phyloP scores from a whole-genome alignment of 192 early-diverging fungal genomes.

The Coemansia sp. region DNA sequence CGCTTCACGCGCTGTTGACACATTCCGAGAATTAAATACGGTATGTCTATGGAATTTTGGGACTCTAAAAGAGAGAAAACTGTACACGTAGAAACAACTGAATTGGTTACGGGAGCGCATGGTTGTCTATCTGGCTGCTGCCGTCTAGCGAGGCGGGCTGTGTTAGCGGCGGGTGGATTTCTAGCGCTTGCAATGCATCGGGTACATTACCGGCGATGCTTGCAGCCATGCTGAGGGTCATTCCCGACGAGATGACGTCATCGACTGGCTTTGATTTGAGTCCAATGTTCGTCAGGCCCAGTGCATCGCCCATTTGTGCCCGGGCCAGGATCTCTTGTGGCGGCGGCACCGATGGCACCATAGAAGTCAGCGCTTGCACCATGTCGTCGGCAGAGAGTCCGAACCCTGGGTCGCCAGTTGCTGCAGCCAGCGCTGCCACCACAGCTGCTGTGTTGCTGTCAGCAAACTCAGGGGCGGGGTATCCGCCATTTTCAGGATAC shows the following conservation, averaged over 20 bases:
- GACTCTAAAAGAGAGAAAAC: neutral
- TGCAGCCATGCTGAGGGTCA: constrained; percentile 1
- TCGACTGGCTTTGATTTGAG: neutral
- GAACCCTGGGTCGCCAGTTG: constrained; percentile 6
- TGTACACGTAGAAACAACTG: neutral
- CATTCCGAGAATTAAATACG: no score
- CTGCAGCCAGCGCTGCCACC: constrained; percentile 18
- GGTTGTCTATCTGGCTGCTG: neutral
- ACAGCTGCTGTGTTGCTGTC: constrained; percentile 6
- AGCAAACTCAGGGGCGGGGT: neutral
- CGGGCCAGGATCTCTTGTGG: constrained; percentile 19
- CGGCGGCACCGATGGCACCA: constrained; percentile 9
- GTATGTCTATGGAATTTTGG: no score
- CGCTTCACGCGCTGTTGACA: no score
- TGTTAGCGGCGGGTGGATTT: neutral
- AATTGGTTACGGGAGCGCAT: neutral
- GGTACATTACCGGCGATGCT: neutral
- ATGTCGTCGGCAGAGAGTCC: constrained; percentile 15
- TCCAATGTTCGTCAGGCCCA: neutral
- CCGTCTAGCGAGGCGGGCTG: neutral
- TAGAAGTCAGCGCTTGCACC: constrained; percentile 13
- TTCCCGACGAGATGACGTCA: neutral
- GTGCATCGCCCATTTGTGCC: constrained; percentile 1
- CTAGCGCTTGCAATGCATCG: neutral
- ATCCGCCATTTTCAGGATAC: no score